These are phyloP conservation scores for Entomophthora muscae DNA, from an alignment of 371 early-diverging fungal genomes.

Conservation along the genomic window DNA sequence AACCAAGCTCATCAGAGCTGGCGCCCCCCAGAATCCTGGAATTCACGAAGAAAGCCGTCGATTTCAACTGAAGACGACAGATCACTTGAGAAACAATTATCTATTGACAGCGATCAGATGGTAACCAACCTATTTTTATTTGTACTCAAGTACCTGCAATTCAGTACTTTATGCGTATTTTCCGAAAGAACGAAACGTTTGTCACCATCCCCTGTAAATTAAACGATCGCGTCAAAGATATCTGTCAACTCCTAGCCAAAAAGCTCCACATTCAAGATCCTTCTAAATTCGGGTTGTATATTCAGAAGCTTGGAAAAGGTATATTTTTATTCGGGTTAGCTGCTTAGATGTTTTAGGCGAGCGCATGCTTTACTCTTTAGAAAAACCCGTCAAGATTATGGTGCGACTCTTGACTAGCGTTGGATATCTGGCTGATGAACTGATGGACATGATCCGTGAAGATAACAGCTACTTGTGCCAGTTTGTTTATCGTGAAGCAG, in stretches of 20 bases:
- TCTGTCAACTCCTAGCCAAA: constrained; percentile 46
- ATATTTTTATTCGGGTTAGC: constrained; percentile 8
- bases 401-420: constrained; percentile 47
- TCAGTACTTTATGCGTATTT: constrained; percentile 4
- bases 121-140: not conserved
- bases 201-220: constrained; percentile 3
- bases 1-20: not conserved
- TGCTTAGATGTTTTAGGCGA: constrained; percentile 19
- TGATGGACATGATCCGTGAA: constrained; percentile 58
- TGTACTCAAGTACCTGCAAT: not conserved
- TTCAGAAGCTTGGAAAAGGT: constrained; percentile 38
- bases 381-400: constrained; percentile 51
- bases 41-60: not conserved
- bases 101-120: not conserved
- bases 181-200: constrained; percentile 6
- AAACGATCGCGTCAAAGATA: not conserved
- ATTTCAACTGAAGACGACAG: not conserved
- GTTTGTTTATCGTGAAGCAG: constrained; percentile 44
- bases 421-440: constrained; percentile 57
- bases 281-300: constrained; percentile 45
- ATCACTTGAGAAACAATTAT: not conserved
- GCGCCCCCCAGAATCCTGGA: constrained; percentile 7
- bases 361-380: constrained; percentile 37
- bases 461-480: constrained; percentile 68
- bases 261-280: constrained; percentile 60